A percentile compares a stretch with the other conserved stretches of the same genome.
phyloP scores from a whole-genome alignment of 768 basidiomycete genomes.

The Russula ochroleuca region DNA sequence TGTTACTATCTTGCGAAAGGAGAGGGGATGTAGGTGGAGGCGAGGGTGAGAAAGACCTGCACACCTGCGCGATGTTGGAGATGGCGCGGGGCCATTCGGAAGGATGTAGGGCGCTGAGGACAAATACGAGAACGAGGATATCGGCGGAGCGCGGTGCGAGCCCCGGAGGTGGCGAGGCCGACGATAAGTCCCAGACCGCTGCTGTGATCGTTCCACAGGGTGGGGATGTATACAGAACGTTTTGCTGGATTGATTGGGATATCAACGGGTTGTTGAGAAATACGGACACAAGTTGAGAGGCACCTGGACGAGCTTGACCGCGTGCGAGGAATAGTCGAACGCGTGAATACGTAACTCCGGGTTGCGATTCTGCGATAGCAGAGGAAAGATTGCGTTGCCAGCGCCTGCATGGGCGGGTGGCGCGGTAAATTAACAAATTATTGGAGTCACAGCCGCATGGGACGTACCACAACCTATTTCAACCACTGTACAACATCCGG shows the following conservation, averaged over 20 bases:
- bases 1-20: not conserved
- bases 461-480: constrained; percentile 87
- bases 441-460: not conserved
- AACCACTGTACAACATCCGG: constrained; percentile 69
- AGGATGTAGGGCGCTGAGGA: constrained; percentile 90
- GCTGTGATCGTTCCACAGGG: constrained; percentile 69
- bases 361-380: constrained; percentile 80
- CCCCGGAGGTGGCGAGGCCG: constrained; percentile 55
- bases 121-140: constrained; percentile 88
- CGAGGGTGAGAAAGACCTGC: constrained; percentile 24
- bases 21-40: not conserved
- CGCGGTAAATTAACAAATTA: not conserved
- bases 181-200: constrained; percentile 89
- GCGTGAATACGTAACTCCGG: constrained; percentile 68
- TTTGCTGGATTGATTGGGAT: constrained; percentile 44
- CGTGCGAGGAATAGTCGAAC: constrained; percentile 87
- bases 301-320: constrained; percentile 86
- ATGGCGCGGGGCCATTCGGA: constrained; percentile 85
- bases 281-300: constrained; percentile 14
- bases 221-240: constrained; percentile 64
- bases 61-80: constrained; percentile 70
- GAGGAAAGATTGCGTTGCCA: constrained; percentile 91
- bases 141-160: constrained; percentile 71
- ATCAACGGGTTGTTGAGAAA: not conserved
- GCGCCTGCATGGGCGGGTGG: constrained; percentile 52